Evolutionary conservation across 805 yeast genomes (phyloP).

Genomic region (Naumovozyma baii): DNA sequence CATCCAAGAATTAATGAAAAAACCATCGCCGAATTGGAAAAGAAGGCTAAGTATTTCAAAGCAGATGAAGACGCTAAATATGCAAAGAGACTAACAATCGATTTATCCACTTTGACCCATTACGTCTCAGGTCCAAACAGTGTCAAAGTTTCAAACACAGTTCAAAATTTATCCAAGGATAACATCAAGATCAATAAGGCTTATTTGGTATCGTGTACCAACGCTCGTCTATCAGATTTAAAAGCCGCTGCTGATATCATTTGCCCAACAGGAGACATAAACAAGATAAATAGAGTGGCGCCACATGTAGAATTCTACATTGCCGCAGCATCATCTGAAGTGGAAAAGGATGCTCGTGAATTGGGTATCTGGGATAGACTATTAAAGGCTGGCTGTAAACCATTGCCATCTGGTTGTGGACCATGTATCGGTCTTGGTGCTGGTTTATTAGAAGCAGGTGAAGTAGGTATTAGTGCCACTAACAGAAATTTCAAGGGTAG

Average conservation of each 20-base stretch:
- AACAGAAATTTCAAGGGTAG: slow-evolving; percentile 98
- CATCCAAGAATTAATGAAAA: slow-evolving; percentile 75
- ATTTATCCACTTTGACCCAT: slow-evolving; percentile 72
- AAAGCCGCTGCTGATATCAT: slow-evolving; percentile 89
- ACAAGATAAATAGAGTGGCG: slow-evolving; percentile 54
- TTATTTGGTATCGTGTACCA: slow-evolving; percentile 94
- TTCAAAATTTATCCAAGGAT: slow-evolving; percentile 62
- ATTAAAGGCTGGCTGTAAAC: slow-evolving; percentile 85
- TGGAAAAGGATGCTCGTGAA: slow-evolving; percentile 85
- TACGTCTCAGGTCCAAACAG: slow-evolving; percentile 95
- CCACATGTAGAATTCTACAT: slow-evolving; percentile 89
- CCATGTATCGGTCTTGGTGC: slow-evolving; percentile 98
- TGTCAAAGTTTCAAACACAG: slow-evolving; percentile 79
- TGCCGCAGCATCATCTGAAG: slow-evolving; percentile 93
- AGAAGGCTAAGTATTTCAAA: slow-evolving; percentile 9
- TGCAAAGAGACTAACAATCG: slow-evolving; percentile 80
- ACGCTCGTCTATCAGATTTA: slow-evolving; percentile 85
- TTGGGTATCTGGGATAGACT: slow-evolving; percentile 88
- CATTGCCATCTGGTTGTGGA: slow-evolving; percentile 98
- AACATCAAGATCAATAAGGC: slow-evolving; percentile 83
- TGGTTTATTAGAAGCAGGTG: slow-evolving; percentile 89
- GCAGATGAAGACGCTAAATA: slow-evolving; percentile 76
- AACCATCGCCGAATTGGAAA: slow-evolving; percentile 38
- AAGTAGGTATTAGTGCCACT: slow-evolving; percentile 96
- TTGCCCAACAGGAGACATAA: slow-evolving; percentile 29